Evolutionary conservation across 2,329 filamentous ascomycete species (phyloP).

Genomic region (Aspergillus versicolor): DNA sequence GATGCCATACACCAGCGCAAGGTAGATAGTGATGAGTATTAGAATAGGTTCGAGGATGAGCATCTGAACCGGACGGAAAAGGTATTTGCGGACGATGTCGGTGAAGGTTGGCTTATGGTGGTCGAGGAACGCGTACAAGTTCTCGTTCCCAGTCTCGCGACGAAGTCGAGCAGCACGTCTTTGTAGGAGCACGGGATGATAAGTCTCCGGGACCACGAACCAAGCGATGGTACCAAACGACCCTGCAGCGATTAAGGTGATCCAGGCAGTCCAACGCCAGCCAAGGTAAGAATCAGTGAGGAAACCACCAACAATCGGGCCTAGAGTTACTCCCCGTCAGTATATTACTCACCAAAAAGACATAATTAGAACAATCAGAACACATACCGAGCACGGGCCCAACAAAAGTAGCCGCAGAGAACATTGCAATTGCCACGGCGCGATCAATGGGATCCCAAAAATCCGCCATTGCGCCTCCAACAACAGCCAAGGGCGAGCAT

Average conservation of each 20-base stretch:
- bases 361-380: background rate
- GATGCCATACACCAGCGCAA: conserved; percentile 40
- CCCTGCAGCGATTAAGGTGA: conserved; percentile 51
- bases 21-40: conserved; percentile 47
- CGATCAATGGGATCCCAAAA: conserved; percentile 50
- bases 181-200: conserved; percentile 49
- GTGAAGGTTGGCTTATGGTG: conserved; percentile 40
- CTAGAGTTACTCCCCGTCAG: conserved; percentile 5
- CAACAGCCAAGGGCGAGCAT: conserved; percentile 51
- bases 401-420: conserved; percentile 48
- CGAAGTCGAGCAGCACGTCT: conserved; percentile 49
- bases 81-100: conserved; percentile 45
- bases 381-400: conserved; percentile 46
- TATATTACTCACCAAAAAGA: background rate
- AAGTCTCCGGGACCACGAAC: conserved; percentile 54
- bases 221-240: conserved; percentile 45
- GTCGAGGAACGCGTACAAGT: conserved; percentile 46
- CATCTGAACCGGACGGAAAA: conserved; percentile 48
- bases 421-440: conserved; percentile 46
- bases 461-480: conserved; percentile 50
- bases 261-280: conserved; percentile 60
- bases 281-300: conserved; percentile 50
- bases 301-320: conserved; percentile 52
- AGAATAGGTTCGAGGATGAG: conserved; percentile 51
- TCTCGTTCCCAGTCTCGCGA: conserved; percentile 47